Evolutionary conservation across 306 rosid genomes (phyloP).

Genomic region (Lathyrus oleraceus): DNA sequence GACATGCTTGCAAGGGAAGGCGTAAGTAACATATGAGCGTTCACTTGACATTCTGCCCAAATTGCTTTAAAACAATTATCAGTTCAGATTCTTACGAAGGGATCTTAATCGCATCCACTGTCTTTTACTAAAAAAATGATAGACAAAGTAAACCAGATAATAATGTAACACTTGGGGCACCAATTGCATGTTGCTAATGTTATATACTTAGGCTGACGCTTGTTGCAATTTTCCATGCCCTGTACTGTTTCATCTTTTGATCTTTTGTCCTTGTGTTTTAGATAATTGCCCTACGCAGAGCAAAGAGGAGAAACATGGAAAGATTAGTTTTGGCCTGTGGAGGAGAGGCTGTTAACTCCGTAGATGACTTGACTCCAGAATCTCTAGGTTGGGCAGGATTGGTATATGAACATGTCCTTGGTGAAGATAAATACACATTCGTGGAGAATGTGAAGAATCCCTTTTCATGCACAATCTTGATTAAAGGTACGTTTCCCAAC

Average conservation of each 20-base stretch:
- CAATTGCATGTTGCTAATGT: slow-evolving; percentile 9
- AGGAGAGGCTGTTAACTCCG: slow-evolving; percentile 94
- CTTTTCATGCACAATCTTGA: slow-evolving; percentile 89
- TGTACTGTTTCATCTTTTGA: slow-evolving; percentile 10
- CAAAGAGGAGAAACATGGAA: slow-evolving; percentile 99
- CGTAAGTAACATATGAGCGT: slow-evolving; percentile 52
- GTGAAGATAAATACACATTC: slow-evolving; percentile 96
- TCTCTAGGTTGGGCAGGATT: slow-evolving; percentile 99
- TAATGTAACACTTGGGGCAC: neutral
- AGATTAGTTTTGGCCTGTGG: slow-evolving; percentile 97
- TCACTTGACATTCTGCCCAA: neutral
- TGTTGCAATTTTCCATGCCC: neutral
- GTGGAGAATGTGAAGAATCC: slow-evolving; percentile 94
- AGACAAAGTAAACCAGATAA: neutral
- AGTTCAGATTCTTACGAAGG: neutral
- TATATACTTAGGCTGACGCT: neutral
- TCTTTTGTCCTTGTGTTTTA: slow-evolving; percentile 31
- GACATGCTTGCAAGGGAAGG: slow-evolving; percentile 96
- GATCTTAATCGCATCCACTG: neutral
- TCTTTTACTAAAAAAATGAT: neutral
- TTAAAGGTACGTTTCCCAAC: slow-evolving; percentile 64
- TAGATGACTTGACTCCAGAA: slow-evolving; percentile 84
- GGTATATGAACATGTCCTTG: slow-evolving; percentile 95
- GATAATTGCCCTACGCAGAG: slow-evolving; percentile 96
- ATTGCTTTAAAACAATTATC: neutral